A percentile compares a stretch with the other conserved stretches of the same genome.
These are phyloP conservation scores for Pseudogymnoascus sp. DNA, from an alignment of 2,329 filamentous ascomycete genomes.

Conservation along the genomic window DNA sequence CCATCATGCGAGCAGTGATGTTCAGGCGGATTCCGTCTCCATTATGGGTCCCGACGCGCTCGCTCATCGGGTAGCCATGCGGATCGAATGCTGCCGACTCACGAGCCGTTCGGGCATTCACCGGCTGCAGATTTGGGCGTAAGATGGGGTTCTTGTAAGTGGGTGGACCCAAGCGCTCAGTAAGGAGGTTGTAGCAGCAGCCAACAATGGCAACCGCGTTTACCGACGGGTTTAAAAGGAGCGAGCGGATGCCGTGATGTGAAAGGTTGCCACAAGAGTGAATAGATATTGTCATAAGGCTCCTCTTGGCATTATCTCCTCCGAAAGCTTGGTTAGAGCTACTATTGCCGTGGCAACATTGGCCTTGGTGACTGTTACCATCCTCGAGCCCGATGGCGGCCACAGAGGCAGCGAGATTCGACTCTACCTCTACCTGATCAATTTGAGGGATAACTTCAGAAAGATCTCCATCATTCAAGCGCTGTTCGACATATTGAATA, in stretches of 20 bases:
- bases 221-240: constrained; percentile 75
- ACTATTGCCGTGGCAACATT: background rate
- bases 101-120: constrained; percentile 58
- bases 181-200: constrained; percentile 96
- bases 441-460: constrained; percentile 57
- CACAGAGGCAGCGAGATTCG: background rate
- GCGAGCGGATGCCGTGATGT: constrained; percentile 82
- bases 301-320: constrained; percentile 19
- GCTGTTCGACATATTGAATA: constrained; percentile 70
- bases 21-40: constrained; percentile 68
- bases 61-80: constrained; percentile 89
- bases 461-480: constrained; percentile 65
- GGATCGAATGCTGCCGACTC: constrained; percentile 71
- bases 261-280: constrained; percentile 98
- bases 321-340: constrained; percentile 11
- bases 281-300: constrained; percentile 82
- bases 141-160: constrained; percentile 77
- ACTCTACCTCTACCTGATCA: constrained; percentile 32
- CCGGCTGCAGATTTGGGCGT: constrained; percentile 56
- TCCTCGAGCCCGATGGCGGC: background rate
- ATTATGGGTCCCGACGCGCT: constrained; percentile 51
- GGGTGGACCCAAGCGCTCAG: constrained; percentile 77
- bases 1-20: constrained; percentile 97
- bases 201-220: constrained; percentile 91
- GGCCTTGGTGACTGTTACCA: constrained; percentile 12